Evolutionary conservation across 2,329 filamentous ascomycete species (phyloP).

Genomic region (Colletotrichum sp.): DNA sequence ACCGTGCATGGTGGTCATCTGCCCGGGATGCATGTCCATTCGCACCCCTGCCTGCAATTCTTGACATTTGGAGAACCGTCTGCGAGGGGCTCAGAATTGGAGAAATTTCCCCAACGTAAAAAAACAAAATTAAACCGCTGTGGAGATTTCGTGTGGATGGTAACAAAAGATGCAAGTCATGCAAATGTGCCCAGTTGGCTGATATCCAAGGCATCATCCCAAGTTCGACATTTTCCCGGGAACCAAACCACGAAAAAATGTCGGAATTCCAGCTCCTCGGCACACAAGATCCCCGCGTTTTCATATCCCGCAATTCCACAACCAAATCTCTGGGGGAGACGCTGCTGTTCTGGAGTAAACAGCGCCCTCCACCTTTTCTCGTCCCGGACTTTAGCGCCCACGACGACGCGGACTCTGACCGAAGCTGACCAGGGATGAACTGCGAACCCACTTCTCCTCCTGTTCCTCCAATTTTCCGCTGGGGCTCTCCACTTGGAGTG

Average conservation of each 20-base stretch:
- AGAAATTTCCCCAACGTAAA: not conserved
- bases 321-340: not conserved
- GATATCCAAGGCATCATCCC: not conserved
- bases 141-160: not conserved
- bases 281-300: not conserved
- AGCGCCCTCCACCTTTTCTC: not conserved
- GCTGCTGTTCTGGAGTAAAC: not conserved
- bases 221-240: not conserved
- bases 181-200: not conserved
- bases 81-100: not conserved
- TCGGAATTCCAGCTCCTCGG: not conserved
- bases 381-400: not conserved
- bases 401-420: constrained; percentile 7
- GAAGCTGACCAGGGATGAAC: not conserved
- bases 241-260: not conserved
- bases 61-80: not conserved
- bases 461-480: not conserved
- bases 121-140: not conserved
- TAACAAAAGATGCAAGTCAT: not conserved
- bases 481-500: not conserved
- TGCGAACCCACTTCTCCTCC: not conserved
- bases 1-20: not conserved
- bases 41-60: not conserved
- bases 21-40: not conserved
- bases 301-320: not conserved